phyloP scores from a whole-genome alignment of 805 yeast species.

The Helenozyma baotianmanensis region DNA sequence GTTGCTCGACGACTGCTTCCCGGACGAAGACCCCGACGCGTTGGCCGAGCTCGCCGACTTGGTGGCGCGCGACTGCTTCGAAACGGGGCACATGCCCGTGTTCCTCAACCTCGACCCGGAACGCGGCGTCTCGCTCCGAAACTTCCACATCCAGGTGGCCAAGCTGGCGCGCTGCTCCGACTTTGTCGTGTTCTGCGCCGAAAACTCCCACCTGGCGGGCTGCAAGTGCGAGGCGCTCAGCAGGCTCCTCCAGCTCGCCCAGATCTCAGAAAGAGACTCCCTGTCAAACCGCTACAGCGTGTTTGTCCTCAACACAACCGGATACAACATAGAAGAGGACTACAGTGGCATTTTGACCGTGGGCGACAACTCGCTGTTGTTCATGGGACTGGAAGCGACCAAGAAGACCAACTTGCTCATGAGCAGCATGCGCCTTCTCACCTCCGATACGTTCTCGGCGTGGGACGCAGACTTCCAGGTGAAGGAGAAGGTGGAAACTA shows the following conservation, averaged over 20 bases:
- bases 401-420: slow-evolving; percentile 18
- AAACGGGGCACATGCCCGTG: slow-evolving; percentile 42
- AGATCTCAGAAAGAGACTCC: slow-evolving; percentile 16
- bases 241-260: slow-evolving; percentile 36
- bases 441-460: slow-evolving; percentile 10
- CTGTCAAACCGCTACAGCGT: slow-evolving; percentile 15
- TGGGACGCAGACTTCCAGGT: slow-evolving; percentile 68
- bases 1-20: slow-evolving; percentile 5
- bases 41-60: slow-evolving; percentile 16
- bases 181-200: slow-evolving; percentile 56
- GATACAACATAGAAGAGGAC: slow-evolving; percentile 4
- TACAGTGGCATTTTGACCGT: slow-evolving; percentile 9
- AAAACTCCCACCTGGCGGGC: slow-evolving; percentile 1
- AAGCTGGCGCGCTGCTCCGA: slow-evolving; percentile 73
- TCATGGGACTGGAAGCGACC: slow-evolving; percentile 9
- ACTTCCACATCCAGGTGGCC: slow-evolving; percentile 83
- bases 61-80: slow-evolving; percentile 40
- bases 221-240: slow-evolving; percentile 20
- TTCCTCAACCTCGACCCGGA: slow-evolving; percentile 64
- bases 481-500: slow-evolving; percentile 78
- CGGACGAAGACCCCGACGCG: neutral
- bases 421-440: slow-evolving; percentile 5
- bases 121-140: slow-evolving; percentile 71
- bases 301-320: slow-evolving; percentile 12
- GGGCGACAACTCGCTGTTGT: slow-evolving; percentile 8